Evolutionary conservation across 129 eudicot genomes (phyloP).

Genomic region (Artemisia annua): DNA sequence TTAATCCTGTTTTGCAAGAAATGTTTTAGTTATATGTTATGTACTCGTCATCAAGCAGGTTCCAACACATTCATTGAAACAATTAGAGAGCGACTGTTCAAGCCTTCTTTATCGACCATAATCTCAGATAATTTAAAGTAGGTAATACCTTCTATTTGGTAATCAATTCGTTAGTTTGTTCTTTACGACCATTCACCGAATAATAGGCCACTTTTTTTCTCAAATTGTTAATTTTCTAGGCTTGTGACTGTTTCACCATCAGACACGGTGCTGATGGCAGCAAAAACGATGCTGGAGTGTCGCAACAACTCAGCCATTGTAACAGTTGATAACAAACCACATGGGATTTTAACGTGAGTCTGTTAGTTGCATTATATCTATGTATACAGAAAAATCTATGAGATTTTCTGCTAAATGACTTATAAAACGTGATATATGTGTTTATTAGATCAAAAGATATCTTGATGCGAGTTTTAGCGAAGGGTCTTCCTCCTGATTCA

Average conservation of each 20-base stretch:
- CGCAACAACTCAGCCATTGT: constrained; percentile 75
- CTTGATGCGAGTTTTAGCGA: constrained; percentile 86
- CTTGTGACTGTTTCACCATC: constrained; percentile 76
- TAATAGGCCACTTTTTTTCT: constrained; percentile 4
- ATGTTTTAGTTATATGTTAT: not conserved
- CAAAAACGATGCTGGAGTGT: constrained; percentile 81
- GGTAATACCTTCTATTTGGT: constrained; percentile 62
- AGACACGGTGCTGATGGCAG: constrained; percentile 81
- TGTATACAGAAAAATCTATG: not conserved
- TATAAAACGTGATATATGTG: constrained; percentile 9
- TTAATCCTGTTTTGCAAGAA: not conserved
- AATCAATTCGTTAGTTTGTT: constrained; percentile 1
- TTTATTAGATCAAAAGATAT: constrained; percentile 73
- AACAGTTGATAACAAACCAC: constrained; percentile 79
- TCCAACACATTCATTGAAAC: constrained; percentile 86
- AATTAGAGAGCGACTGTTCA: constrained; percentile 79
- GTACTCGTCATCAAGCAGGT: constrained; percentile 42
- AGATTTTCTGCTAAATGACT: constrained; percentile 13
- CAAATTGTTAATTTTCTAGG: constrained; percentile 41
- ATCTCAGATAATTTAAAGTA: constrained; percentile 93
- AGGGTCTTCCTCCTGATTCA: constrained; percentile 76
- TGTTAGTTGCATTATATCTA: not conserved
- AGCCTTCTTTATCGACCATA: constrained; percentile 85
- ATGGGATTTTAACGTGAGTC: constrained; percentile 89
- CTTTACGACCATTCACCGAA: not conserved